Percentiles rank a stretch among this genome's conserved stretches.
phyloP scores from a whole-genome alignment of 345 rosid genomes.

The Hypericum androsaemum region DNA sequence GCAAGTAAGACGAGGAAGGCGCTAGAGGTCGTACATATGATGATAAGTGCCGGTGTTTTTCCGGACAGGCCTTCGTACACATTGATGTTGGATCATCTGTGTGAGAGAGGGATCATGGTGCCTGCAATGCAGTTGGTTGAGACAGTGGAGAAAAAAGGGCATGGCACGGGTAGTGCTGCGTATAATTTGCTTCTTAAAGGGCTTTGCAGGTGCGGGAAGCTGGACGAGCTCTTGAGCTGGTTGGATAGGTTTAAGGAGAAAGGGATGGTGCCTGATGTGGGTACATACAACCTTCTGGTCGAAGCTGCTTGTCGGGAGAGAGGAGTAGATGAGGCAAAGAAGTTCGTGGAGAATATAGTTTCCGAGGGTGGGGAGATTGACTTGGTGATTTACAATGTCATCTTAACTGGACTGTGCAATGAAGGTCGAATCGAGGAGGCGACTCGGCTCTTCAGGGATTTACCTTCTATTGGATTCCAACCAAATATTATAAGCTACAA shows the following conservation, averaged over 20 bases:
- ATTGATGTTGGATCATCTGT: slow-evolving; percentile 52
- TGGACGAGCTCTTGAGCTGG: slow-evolving; percentile 54
- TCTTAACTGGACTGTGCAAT: slow-evolving; percentile 71
- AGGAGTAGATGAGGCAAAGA: slow-evolving; percentile 58
- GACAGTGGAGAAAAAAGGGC: slow-evolving; percentile 68
- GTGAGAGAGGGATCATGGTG: slow-evolving; percentile 62
- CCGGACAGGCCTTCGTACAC: slow-evolving; percentile 61
- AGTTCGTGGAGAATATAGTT: slow-evolving; percentile 55
- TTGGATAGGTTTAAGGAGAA: slow-evolving; percentile 50
- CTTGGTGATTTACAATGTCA: slow-evolving; percentile 66
- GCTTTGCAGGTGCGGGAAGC: slow-evolving; percentile 57
- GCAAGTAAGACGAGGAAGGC: slow-evolving; percentile 61
- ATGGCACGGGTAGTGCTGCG: slow-evolving; percentile 43
- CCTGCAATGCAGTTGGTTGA: slow-evolving; percentile 87
- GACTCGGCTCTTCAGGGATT: slow-evolving; percentile 40
- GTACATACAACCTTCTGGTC: slow-evolving; percentile 59
- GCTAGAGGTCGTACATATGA: slow-evolving; percentile 58
- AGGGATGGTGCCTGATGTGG: slow-evolving; percentile 66
- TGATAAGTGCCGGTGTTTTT: slow-evolving; percentile 54
- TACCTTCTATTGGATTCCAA: slow-evolving; percentile 60
- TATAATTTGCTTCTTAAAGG: slow-evolving; percentile 64
- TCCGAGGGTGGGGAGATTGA: slow-evolving; percentile 56
- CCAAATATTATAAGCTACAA: slow-evolving; percentile 67
- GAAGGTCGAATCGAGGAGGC: slow-evolving; percentile 77
- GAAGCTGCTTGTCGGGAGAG: slow-evolving; percentile 75